phyloP scores from a whole-genome alignment of 306 rosid genomes.

The Ormosia semicastrata region DNA sequence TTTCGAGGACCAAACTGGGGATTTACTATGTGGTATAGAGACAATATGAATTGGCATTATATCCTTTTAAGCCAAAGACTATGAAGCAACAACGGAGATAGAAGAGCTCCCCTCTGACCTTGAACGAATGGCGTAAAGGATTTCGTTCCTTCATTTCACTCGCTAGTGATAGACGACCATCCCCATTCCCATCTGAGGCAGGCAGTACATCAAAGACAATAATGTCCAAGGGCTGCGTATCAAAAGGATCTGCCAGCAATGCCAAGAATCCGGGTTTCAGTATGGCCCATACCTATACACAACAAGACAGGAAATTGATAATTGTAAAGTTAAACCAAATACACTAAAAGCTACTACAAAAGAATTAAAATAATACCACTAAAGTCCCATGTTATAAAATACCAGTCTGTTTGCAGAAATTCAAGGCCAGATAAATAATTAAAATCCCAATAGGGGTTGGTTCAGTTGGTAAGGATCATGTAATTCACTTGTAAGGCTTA shows the following conservation, averaged over 20 bases:
- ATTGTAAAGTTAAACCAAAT: slow-evolving; percentile 12
- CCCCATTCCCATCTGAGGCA: slow-evolving; percentile 76
- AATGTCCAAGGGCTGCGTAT: slow-evolving; percentile 87
- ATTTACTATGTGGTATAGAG: background rate
- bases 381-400: background rate
- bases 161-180: slow-evolving; percentile 80
- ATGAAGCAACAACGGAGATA: slow-evolving; percentile 18
- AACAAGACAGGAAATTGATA: slow-evolving; percentile 26
- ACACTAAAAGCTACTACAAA: background rate
- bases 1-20: slow-evolving; percentile 11
- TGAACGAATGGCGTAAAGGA: slow-evolving; percentile 86
- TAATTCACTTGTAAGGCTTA: background rate
- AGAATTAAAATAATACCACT: slow-evolving; percentile 1
- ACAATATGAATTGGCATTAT: slow-evolving; percentile 14
- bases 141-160: slow-evolving; percentile 78
- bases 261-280: slow-evolving; percentile 97
- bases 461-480: slow-evolving; percentile 17
- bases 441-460: background rate
- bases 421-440: background rate
- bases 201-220: slow-evolving; percentile 92
- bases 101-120: slow-evolving; percentile 53
- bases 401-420: background rate
- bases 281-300: slow-evolving; percentile 90
- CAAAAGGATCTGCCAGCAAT: slow-evolving; percentile 86
- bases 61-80: slow-evolving; percentile 21